Evolutionary conservation across 2,329 filamentous ascomycete species (phyloP), one percentile per base, ranked within the genome.

Genomic region (Truncatella angustata): DNA sequence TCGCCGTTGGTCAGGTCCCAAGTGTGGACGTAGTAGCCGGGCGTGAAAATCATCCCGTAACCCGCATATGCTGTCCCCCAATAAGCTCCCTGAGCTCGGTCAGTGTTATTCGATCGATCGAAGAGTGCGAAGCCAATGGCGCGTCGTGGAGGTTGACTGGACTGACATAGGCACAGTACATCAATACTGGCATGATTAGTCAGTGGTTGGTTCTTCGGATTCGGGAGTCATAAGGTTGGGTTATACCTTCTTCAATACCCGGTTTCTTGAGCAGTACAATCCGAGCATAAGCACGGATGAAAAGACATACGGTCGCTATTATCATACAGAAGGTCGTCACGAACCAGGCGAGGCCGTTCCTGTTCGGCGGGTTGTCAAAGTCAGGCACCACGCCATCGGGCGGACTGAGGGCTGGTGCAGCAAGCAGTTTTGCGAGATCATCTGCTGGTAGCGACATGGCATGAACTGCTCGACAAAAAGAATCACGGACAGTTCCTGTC

Each of bases 361-460:
- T 32, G 43, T 39, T 49, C n/a, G 43, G 43, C 4, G 52, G 52
- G 16, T 51, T 43, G 28, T 20, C 32, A 35, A 54, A 52, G 42
- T 54, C 37, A 28, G 52, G 45, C 4, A 30, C 26, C 26, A 46
- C 28, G n/a, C 49, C 52, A 4, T 42, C 16, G 5, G 52, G 52
- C 2, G 49, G 52, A 14, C 16, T 42, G 14, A 54, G 52, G 5
- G 37, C 49, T 12, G 52, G 49, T 12, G 10, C 23, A 37, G 32
- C 39, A 24, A 53, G 39, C 10, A 50, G 7, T 7, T 24, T 7
- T n/a, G 12, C 10, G 12, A 28, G 43, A 11, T 14, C 23, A 34
- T 40, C 47, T 4, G 16, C 37, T 20, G 37, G 23, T 16, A 20
- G 14, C 14, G 37, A n/a, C 37, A 42, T 42, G n/a, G 7, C 20